Evolutionary conservation across 768 basidiomycete species (phyloP), one percentile per base, ranked within the genome.

Genomic region (Pleurotus sapidus): DNA sequence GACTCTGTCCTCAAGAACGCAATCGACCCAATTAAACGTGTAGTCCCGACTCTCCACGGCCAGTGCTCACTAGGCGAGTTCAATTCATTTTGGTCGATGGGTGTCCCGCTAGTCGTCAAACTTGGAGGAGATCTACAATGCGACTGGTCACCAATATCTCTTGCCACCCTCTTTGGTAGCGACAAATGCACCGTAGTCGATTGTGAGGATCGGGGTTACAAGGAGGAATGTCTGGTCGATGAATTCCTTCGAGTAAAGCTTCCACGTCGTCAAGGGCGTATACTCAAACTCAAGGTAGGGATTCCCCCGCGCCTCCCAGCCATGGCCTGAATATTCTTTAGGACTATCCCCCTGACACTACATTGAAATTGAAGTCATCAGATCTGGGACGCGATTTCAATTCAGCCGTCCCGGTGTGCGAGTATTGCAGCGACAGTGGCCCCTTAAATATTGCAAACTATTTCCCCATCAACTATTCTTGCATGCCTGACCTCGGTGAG

Each of bases 331-430:
- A 27, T 27, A 11, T n/a, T 5, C 5, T 18, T 5, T 25, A 59
- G 59, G 89, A 90, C 65, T 90, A 88, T 88, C 88, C 88, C 18
- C 73, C 83, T 2, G 81, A 82, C 4, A 72, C 77, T 1, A 85
- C 87, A 58, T 89, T 90, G 71, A 79, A 78, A 60, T 71, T 74
- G 2, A 78, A 78, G 3, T 85, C 86, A 64, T 88, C 88, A 0
- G 81, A 81, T 24, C 70, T 89, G 18, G 89, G 77, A 61, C 77
- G 84, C 24, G 88, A 88, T 63, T 89, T 88, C 64, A 77, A 72
- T 60, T 69, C 73, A 39, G 78, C 79, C 7, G 77, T 89, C 9
- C 89, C 89, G 0, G 79, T 86, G 3, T 86, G 86, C 3, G 80
- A 81, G 64, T 86, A 81, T 60, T 82, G 84, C 7, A 75, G 87